These are phyloP conservation scores for Ceratobasidium sp. DNA, from an alignment of 1,284 basidiomycete genomes.

Conservation along the genomic window DNA sequence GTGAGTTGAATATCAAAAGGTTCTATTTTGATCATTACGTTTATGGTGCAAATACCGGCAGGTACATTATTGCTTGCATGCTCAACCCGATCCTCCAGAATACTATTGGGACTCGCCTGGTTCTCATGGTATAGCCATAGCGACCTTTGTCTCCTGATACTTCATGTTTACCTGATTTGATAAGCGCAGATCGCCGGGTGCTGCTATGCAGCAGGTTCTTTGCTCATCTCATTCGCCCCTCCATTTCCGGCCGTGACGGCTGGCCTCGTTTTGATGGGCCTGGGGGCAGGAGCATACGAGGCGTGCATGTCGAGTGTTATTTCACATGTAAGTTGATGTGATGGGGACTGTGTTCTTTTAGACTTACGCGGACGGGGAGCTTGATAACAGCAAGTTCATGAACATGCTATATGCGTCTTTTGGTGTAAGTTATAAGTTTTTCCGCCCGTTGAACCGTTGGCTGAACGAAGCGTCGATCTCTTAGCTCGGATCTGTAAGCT, in stretches of 20 bases:
- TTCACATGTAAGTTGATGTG: constrained; percentile 18
- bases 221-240: constrained; percentile 25
- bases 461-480: too few species aligned
- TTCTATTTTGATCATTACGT: background rate
- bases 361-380: background rate
- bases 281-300: constrained; percentile 30
- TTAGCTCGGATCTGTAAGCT: constrained; percentile 22
- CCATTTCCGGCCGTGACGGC: constrained; percentile 21
- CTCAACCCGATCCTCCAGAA: constrained; percentile 34
- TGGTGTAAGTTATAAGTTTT: constrained; percentile 10
- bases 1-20: background rate
- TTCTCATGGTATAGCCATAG: constrained; percentile 7
- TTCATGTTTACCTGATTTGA: background rate
- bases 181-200: constrained; percentile 4
- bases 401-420: constrained; percentile 31
- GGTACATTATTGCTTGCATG: constrained; percentile 27
- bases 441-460: background rate
- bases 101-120: constrained; percentile 13
- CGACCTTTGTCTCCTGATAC: too few species aligned
- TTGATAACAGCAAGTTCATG: constrained; percentile 29
- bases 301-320: constrained; percentile 35
- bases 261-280: constrained; percentile 24
- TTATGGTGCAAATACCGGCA: background rate
- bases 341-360: background rate
- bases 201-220: background rate